Percentiles rank a stretch among this genome's conserved stretches.
These are phyloP conservation scores for Panicum miliaceum DNA, from an alignment of 176 grass and related monocot species.

Conservation along the genomic window DNA sequence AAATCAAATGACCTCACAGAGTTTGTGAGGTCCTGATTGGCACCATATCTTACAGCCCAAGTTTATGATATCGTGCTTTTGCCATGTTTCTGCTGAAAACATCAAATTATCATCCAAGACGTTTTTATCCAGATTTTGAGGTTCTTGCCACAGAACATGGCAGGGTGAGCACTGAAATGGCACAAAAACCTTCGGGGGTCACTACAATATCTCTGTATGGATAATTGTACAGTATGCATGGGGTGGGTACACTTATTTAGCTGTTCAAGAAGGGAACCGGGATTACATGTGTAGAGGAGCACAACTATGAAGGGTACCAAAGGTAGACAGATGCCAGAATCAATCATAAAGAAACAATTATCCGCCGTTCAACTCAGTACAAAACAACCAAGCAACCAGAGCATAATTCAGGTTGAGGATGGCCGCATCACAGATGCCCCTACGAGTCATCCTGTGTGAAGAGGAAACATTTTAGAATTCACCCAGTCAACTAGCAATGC, in stretches of 20 bases:
- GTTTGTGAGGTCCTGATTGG: slow-evolving; percentile 12
- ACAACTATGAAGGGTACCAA: slow-evolving; percentile 17
- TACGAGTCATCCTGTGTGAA: slow-evolving; percentile 11
- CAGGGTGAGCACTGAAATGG: not conserved
- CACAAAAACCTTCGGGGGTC: not conserved
- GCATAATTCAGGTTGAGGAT: slow-evolving; percentile 32
- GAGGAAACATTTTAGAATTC: slow-evolving; percentile 16
- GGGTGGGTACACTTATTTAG: slow-evolving; percentile 12
- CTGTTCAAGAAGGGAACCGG: slow-evolving; percentile 1
- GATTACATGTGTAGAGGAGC: slow-evolving; percentile 20
- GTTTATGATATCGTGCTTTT: not conserved
- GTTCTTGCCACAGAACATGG: not conserved
- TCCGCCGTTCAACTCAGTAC: slow-evolving; percentile 26
- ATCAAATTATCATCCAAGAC: not conserved
- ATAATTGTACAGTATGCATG: not conserved
- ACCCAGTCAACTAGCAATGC: slow-evolving; percentile 27
- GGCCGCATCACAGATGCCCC: not conserved
- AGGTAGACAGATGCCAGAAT: not conserved
- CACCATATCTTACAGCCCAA: not conserved
- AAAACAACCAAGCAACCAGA: slow-evolving; percentile 31
- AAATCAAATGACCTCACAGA: not conserved
- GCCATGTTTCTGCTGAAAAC: not conserved
- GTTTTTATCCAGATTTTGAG: not conserved
- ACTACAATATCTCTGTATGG: not conserved
- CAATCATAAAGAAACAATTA: slow-evolving; percentile 17